Evolutionary conservation across 306 rosid species (phyloP).

Genomic region (Comarum palustre): DNA sequence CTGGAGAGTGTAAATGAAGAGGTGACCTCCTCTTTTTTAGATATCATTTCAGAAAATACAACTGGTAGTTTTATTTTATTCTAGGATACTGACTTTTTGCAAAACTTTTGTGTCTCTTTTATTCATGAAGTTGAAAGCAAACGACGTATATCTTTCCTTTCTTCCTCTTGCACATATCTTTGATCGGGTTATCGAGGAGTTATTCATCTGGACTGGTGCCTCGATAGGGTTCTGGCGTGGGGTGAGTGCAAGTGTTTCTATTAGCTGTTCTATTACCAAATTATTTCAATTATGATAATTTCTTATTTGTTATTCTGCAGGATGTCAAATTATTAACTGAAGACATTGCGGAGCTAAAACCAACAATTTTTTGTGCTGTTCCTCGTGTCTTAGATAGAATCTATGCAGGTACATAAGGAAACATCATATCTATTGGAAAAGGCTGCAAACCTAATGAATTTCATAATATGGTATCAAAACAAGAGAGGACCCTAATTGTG

Average conservation of each 20-base stretch:
- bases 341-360: slow-evolving; percentile 88
- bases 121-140: slow-evolving; percentile 46
- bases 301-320: slow-evolving; percentile 42
- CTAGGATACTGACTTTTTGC: slow-evolving; percentile 24
- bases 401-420: slow-evolving; percentile 48
- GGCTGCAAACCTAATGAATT: background rate
- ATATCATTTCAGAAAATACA: slow-evolving; percentile 1
- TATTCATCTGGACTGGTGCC: slow-evolving; percentile 81
- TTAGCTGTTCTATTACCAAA: slow-evolving; percentile 6
- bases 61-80: background rate
- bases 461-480: background rate
- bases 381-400: slow-evolving; percentile 96
- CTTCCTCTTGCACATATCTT: slow-evolving; percentile 95
- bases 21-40: slow-evolving; percentile 35
- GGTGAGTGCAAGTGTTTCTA: slow-evolving; percentile 59
- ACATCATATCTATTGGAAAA: background rate
- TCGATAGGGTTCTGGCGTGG: slow-evolving; percentile 99
- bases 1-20: slow-evolving; percentile 61
- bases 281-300: slow-evolving; percentile 19
- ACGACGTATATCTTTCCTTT: slow-evolving; percentile 83
- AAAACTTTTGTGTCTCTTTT: slow-evolving; percentile 14
- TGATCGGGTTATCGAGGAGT: slow-evolving; percentile 92
- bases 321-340: slow-evolving; percentile 84
- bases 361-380: slow-evolving; percentile 90
- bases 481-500: background rate